These are phyloP conservation scores for Primulina tabacum DNA, from an alignment of 257 asterid genomes.

Conservation along the genomic window DNA sequence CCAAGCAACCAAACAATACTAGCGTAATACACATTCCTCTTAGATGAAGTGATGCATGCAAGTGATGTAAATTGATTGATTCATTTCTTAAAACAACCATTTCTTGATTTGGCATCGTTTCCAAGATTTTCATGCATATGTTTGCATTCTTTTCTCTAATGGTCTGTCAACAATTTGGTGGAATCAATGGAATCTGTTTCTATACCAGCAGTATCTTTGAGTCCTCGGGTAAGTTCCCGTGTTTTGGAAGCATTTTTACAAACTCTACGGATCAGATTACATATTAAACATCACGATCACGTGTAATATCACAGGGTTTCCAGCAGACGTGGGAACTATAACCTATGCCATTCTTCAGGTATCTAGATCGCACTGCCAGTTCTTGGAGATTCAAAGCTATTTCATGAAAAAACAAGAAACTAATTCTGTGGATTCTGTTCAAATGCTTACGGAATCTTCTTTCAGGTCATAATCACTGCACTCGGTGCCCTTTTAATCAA, in stretches of 20 bases:
- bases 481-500: too few relatives aligned
- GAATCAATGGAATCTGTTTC: slow-evolving; percentile 82
- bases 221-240: slow-evolving; percentile 50
- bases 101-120: background rate
- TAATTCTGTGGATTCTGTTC: too few relatives aligned
- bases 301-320: slow-evolving; percentile 55
- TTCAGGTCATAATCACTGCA: too few relatives aligned
- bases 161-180: too few relatives aligned
- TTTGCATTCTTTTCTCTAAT: too few relatives aligned
- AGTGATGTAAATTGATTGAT: background rate
- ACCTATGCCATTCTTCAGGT: slow-evolving; percentile 86
- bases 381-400: background rate
- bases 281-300: background rate
- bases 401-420: background rate
- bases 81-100: background rate
- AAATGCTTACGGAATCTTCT: slow-evolving; percentile 4
- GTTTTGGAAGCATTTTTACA: background rate
- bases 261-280: background rate
- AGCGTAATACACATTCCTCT: too few relatives aligned
- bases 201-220: slow-evolving; percentile 91
- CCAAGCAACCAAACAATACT: too few relatives aligned
- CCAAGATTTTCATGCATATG: too few relatives aligned
- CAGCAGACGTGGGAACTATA: slow-evolving; percentile 80
- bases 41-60: too few relatives aligned
- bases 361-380: slow-evolving; percentile 18